These are phyloP conservation scores for Penicillium expansum DNA, from an alignment of 2,329 filamentous ascomycete species.

Conservation along the genomic window DNA sequence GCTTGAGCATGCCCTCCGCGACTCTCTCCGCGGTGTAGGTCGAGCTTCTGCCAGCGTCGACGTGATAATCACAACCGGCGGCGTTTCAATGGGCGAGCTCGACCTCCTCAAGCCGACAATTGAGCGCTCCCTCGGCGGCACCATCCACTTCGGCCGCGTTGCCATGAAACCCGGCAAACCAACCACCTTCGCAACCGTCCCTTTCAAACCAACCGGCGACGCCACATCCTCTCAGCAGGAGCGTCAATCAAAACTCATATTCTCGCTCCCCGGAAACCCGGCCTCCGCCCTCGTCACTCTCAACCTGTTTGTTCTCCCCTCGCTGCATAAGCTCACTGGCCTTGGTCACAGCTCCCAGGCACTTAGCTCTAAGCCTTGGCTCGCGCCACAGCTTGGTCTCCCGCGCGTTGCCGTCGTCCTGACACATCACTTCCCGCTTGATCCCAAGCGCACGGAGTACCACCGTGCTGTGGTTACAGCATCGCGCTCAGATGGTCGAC, in stretches of 20 bases:
- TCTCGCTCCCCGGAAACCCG: slow-evolving; percentile 90
- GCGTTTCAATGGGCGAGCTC: slow-evolving; percentile 96
- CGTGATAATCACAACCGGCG: slow-evolving; percentile 85
- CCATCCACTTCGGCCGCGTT: slow-evolving; percentile 93
- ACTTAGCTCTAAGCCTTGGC: slow-evolving; percentile 31
- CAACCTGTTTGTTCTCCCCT: slow-evolving; percentile 88
- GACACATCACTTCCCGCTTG: slow-evolving; percentile 69
- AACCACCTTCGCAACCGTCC: slow-evolving; percentile 90
- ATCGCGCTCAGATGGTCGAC: slow-evolving; percentile 58
- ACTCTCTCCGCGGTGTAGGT: slow-evolving; percentile 60
- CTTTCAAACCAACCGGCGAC: slow-evolving; percentile 53
- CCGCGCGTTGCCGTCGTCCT: slow-evolving; percentile 69
- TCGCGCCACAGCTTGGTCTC: slow-evolving; percentile 61
- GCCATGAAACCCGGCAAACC: slow-evolving; percentile 98
- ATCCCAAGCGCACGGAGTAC: slow-evolving; percentile 78
- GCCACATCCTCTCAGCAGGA: slow-evolving; percentile 47
- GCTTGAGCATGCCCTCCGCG: slow-evolving; percentile 73
- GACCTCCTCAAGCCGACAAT: slow-evolving; percentile 96
- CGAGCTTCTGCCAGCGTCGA: slow-evolving; percentile 57
- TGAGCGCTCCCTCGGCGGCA: slow-evolving; percentile 82
- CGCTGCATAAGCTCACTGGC: slow-evolving; percentile 74
- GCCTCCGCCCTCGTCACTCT: slow-evolving; percentile 90
- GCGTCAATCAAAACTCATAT: slow-evolving; percentile 68
- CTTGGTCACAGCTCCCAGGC: slow-evolving; percentile 41
- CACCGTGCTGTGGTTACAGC: slow-evolving; percentile 76